Base-by-base conservation (phyloP, 225 moss, liverwort and hornwort species). In the Polytrichum formosum region DNA sequence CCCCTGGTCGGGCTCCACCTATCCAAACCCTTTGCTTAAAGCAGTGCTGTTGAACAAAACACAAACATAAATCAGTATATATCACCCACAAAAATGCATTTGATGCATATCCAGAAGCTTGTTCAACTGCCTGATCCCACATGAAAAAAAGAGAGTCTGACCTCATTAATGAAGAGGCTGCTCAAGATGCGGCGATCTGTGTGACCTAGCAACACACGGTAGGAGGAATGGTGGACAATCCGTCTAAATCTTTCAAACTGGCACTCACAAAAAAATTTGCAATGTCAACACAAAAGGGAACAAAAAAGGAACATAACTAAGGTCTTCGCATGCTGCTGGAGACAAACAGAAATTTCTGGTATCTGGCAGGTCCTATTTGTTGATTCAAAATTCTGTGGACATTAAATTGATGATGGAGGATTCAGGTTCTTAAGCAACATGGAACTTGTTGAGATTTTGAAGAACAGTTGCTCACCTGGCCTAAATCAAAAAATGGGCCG, bases 181-280 rank as follows among this genome's bases (percentile, higher is more conserved):
- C 97, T 98, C 73, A 98, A 76, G 65, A 94, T 83, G 62, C 76
- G 71, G 53, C 97, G 85, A 59, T 98, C 94, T 18, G 87, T 85
- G 71, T 98, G 97, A 46, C 85, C 68, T 28, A 98, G 85, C 64
- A 98, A 80, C 25, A 91, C 94, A 72, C 94, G 89, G 72, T 94
- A 94, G 26, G 97, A 94, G 72, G 91, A 81, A 70, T 98, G 97
- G 80, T 98, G 97, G 73, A 98, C 91, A 78, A 98, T 98, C 73
- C 97, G 97, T 75, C 97, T 86, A 72, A 98, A 94, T 28, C 97
- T 84, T 75, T 98, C 97, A 80, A 98, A 98, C 97, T 98, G 90
- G 54, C 63, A 71, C 22, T 25, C 20, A 68, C 58, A 58, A n/a
- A 58, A 58, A 22, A 58, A 1, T 46, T 37, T 46, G 16, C 13